A percentile compares a stretch with the other conserved stretches of the same genome.
phyloP scores from a whole-genome alignment of 805 yeast species.

The Cyberlindnera maclurae region DNA sequence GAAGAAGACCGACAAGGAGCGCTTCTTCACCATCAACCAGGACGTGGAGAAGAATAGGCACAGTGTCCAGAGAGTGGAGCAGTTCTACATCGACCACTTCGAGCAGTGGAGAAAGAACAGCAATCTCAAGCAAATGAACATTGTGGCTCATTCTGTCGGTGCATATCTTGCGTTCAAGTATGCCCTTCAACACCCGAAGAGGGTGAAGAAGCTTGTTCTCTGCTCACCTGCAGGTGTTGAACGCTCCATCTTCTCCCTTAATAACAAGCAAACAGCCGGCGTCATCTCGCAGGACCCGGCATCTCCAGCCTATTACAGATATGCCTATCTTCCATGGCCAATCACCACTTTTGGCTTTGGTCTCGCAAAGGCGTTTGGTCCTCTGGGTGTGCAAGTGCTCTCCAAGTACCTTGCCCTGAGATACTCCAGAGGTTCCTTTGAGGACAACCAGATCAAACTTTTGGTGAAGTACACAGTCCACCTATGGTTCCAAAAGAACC shows the following conservation, averaged over 20 bases:
- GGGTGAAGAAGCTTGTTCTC: conserved; percentile 47
- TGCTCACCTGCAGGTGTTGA: conserved; percentile 80
- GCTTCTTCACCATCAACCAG: conserved; percentile 12
- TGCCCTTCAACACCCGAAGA: conserved; percentile 48
- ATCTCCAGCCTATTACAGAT: conserved; percentile 22
- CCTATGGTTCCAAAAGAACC: conserved; percentile 17
- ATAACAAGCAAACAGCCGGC: conserved; percentile 19
- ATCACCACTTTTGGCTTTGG: conserved; percentile 35
- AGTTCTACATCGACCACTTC: conserved; percentile 48
- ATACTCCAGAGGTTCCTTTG: conserved; percentile 20
- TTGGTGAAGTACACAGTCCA: conserved; percentile 18
- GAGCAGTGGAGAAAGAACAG: conserved; percentile 56
- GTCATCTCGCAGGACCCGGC: conserved; percentile 11
- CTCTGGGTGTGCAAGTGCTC: conserved; percentile 31
- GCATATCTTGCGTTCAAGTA: conserved; percentile 66
- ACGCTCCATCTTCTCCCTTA: conserved; percentile 54
- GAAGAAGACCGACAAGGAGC: conserved; percentile 4
- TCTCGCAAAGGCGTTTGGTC: conserved; percentile 39
- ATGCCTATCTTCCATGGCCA: conserved; percentile 24
- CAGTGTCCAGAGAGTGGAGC: conserved; percentile 37
- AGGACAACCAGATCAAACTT: conserved; percentile 13
- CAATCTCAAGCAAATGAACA: conserved; percentile 45
- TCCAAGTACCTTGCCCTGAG: conserved; percentile 27
- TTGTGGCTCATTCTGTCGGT: conserved; percentile 76
- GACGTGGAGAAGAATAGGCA: conserved; percentile 14